Evolutionary conservation across 805 yeast species (phyloP).

Genomic region (Yamadazyma kitorensis): DNA sequence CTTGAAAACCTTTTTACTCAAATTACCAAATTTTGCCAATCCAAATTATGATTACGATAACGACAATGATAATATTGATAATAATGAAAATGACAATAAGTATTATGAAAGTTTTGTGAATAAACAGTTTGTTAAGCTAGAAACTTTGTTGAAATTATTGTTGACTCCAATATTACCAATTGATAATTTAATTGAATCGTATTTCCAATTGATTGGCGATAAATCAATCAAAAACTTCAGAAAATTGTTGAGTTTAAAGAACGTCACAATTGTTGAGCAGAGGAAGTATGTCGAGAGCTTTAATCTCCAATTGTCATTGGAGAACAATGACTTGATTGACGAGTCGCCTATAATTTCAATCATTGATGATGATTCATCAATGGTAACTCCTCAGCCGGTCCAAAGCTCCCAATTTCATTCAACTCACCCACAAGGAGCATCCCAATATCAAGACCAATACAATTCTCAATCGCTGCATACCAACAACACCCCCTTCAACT

Average conservation of each 20-base stretch:
- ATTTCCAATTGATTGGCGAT: slow-evolving; percentile 67
- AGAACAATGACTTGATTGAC: slow-evolving; percentile 22
- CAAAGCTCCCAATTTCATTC: no score
- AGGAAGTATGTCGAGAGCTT: slow-evolving; percentile 35
- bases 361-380: slow-evolving; percentile 21
- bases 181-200: slow-evolving; percentile 59
- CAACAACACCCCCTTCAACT: slow-evolving; percentile 1
- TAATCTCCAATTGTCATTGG: slow-evolving; percentile 31
- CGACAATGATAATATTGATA: slow-evolving; percentile 14
- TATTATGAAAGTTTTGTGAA: slow-evolving; percentile 43
- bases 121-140: slow-evolving; percentile 43
- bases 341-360: slow-evolving; percentile 30
- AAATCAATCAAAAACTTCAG: slow-evolving; percentile 57
- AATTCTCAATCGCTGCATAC: background rate
- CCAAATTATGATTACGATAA: slow-evolving; percentile 28
- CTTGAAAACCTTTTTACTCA: slow-evolving; percentile 52
- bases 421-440: no score
- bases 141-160: slow-evolving; percentile 65
- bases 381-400: no score
- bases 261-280: slow-evolving; percentile 34
- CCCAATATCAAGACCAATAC: background rate
- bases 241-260: slow-evolving; percentile 64
- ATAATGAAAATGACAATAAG: slow-evolving; percentile 22
- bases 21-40: slow-evolving; percentile 41
- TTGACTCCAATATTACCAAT: slow-evolving; percentile 61